These are phyloP conservation scores for Penicillium cataractarum DNA, from an alignment of 495 filamentous ascomycete genomes.

Conservation along the genomic window DNA sequence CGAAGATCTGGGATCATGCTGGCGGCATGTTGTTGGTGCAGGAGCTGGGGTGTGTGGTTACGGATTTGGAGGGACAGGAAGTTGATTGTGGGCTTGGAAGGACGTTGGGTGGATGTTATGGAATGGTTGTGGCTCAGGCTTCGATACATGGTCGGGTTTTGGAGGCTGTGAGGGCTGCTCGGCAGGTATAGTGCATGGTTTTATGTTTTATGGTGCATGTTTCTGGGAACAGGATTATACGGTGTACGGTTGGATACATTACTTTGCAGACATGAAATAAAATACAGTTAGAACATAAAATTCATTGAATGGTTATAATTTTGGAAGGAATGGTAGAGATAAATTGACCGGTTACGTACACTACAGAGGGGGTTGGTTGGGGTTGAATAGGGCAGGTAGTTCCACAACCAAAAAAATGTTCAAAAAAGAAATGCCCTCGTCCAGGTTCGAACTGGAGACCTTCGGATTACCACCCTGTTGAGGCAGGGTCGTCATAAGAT, in stretches of 20 bases:
- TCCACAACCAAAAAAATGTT: too few relatives aligned
- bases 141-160: constrained; percentile 43
- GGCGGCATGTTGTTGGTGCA: constrained; percentile 69
- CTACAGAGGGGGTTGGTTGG: too few relatives aligned
- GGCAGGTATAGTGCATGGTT: constrained; percentile 5
- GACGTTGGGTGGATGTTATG: constrained; percentile 42
- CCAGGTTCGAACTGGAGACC: constrained; percentile 13
- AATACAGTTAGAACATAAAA: neutral
- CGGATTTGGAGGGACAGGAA: constrained; percentile 57
- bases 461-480: constrained; percentile 11
- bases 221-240: neutral
- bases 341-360: too few relatives aligned
- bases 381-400: too few relatives aligned
- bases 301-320: neutral
- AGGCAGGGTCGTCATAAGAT: constrained; percentile 8
- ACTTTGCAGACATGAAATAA: neutral
- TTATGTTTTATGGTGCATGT: neutral
- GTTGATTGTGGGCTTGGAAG: constrained; percentile 48
- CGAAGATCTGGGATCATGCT: constrained; percentile 75
- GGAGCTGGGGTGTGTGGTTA: constrained; percentile 66
- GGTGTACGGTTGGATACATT: neutral
- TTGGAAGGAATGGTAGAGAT: too few relatives aligned
- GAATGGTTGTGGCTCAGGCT: constrained; percentile 49
- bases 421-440: constrained; percentile 7
- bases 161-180: constrained; percentile 37